Conservation (phyloP, 352 stramenopile species). For the Globisporangium solare region DNA sequence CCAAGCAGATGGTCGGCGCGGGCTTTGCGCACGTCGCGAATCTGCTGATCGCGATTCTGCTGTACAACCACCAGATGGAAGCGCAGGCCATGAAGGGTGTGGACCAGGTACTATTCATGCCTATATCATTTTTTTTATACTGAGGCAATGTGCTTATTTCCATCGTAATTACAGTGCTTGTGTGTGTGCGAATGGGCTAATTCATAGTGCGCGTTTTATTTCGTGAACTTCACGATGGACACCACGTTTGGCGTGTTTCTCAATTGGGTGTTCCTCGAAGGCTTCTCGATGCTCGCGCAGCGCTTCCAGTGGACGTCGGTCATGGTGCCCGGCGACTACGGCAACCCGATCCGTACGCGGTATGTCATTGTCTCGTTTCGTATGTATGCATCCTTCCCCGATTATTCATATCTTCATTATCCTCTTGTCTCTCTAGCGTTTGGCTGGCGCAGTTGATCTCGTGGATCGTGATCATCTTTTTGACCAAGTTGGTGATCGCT, state of each 20-base stretch:
- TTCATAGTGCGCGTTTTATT: slow-evolving; percentile 88
- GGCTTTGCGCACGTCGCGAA: slow-evolving; percentile 84
- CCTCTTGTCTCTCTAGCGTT: slow-evolving; percentile 13
- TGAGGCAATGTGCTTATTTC: no score
- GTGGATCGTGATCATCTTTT: slow-evolving; percentile 81
- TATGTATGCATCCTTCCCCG: not conserved
- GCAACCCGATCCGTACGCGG: slow-evolving; percentile 50
- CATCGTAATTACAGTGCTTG: no score
- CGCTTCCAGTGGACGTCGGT: slow-evolving; percentile 57
- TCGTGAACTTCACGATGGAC: slow-evolving; percentile 87
- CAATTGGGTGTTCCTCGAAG: slow-evolving; percentile 76
- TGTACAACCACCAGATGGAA: slow-evolving; percentile 46
- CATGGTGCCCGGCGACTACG: slow-evolving; percentile 73
- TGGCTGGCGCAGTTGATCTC: slow-evolving; percentile 76
- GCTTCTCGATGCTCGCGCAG: slow-evolving; percentile 43
- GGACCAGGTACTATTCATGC: slow-evolving; percentile 41
- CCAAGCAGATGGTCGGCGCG: slow-evolving; percentile 84
- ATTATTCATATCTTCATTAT: not conserved
- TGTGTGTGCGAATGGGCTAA: not conserved
- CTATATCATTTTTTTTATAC: no score
- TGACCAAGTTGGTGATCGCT: slow-evolving; percentile 76
- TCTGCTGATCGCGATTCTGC: slow-evolving; percentile 81
- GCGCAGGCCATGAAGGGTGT: slow-evolving; percentile 20
- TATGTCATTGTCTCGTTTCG: slow-evolving; percentile 16
- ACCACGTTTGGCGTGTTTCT: slow-evolving; percentile 81